phyloP scores from a whole-genome alignment of 805 yeast genomes.

The Candida odintsovae region DNA sequence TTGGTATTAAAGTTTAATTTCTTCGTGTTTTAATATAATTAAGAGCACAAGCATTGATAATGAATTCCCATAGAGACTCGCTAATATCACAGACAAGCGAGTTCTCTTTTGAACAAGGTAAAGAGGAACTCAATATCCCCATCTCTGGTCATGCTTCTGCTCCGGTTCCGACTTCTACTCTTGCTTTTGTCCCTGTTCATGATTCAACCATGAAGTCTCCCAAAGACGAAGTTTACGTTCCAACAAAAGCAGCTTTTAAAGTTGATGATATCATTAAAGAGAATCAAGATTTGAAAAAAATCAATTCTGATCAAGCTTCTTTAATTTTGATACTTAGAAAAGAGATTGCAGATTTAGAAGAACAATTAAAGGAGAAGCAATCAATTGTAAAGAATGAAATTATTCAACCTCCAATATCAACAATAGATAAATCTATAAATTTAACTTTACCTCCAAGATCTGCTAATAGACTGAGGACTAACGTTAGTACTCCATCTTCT shows the following conservation, averaged over 20 bases:
- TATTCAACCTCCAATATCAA: not conserved
- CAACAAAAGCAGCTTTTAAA: not conserved
- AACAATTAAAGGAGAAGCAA: not conserved
- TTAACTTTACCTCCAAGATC: constrained; percentile 34
- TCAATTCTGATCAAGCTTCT: constrained; percentile 12
- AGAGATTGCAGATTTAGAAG: constrained; percentile 13
- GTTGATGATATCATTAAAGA: constrained; percentile 10
- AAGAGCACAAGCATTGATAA: not conserved
- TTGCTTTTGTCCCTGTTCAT: too few relatives aligned
- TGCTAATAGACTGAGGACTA: constrained; percentile 25
- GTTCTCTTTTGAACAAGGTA: not conserved
- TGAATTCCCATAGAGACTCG: not conserved
- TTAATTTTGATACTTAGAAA: constrained; percentile 10
- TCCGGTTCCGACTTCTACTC: too few relatives aligned
- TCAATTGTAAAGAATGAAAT: not conserved
- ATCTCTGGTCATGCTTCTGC: too few relatives aligned
- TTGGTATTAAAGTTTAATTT: too few relatives aligned
- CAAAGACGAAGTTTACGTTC: not conserved
- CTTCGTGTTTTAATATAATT: too few relatives aligned
- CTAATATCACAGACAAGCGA: not conserved
- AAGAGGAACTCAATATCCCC: not conserved
- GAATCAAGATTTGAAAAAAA: constrained; percentile 15
- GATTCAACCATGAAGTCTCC: not conserved
- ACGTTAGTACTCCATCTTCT: not conserved
- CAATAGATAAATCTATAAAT: not conserved